These are phyloP conservation scores for Blastocrithidia nonstop DNA, from an alignment of 208 protist species.

Conservation along the genomic window DNA sequence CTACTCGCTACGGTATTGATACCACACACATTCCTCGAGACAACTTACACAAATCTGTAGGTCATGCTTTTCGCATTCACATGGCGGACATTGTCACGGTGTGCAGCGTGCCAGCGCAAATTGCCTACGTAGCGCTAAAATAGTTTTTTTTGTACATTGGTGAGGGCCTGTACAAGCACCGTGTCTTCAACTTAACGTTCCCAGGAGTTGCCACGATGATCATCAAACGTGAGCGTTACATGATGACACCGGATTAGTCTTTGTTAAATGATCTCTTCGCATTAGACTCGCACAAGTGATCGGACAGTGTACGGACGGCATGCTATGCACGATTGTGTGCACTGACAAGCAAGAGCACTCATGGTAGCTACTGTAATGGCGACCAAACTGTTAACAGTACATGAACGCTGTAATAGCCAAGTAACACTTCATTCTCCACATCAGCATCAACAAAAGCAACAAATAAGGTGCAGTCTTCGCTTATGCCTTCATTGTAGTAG, in stretches of 20 bases:
- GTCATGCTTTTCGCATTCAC: slow-evolving; percentile 14
- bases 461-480: no score
- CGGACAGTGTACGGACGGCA: slow-evolving; percentile 19
- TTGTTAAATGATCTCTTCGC: slow-evolving; percentile 46
- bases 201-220: slow-evolving; percentile 42
- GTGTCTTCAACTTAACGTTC: slow-evolving; percentile 45
- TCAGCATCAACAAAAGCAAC: no score
- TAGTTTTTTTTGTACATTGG: slow-evolving; percentile 78
- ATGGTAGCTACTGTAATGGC: no score
- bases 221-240: slow-evolving; percentile 37
- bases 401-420: no score
- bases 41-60: slow-evolving; percentile 6
- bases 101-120: slow-evolving; percentile 48
- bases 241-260: slow-evolving; percentile 28
- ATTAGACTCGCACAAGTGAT: slow-evolving; percentile 61
- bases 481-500: no score
- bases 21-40: slow-evolving; percentile 16
- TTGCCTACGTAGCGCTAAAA: slow-evolving; percentile 33
- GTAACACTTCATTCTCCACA: no score
- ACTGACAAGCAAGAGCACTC: neutral
- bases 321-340: slow-evolving; percentile 4
- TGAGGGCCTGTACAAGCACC: slow-evolving; percentile 49
- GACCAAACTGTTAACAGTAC: no score
- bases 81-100: slow-evolving; percentile 51
- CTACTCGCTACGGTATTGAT: slow-evolving; percentile 29